Evolutionary conservation across 2,329 filamentous ascomycete species (phyloP).

Genomic region (Fusarium falciforme): DNA sequence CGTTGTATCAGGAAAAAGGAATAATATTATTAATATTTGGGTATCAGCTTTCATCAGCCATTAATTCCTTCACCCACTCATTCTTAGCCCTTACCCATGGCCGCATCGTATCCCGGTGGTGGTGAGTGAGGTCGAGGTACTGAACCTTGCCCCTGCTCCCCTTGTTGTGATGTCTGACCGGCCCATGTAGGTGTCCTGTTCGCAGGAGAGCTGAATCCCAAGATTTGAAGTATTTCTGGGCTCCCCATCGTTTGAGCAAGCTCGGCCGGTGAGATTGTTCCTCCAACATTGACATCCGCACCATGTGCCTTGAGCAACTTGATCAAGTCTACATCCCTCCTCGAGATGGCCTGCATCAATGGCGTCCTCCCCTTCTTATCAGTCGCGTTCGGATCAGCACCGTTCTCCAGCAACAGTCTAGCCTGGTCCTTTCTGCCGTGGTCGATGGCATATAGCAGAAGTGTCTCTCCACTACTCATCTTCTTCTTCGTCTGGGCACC

Average conservation of each 20-base stretch:
- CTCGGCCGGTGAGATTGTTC: conserved; percentile 36
- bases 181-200: not conserved
- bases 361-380: conserved; percentile 48
- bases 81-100: conserved; percentile 25
- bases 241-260: conserved; percentile 40
- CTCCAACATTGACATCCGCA: conserved; percentile 36
- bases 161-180: not conserved
- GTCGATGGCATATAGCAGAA: conserved; percentile 48
- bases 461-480: conserved; percentile 46
- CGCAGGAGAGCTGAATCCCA: conserved; percentile 31
- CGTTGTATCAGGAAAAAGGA: conserved; percentile 10
- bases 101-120: conserved; percentile 38
- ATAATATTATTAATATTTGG: conserved; percentile 20
- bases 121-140: conserved; percentile 30
- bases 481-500: conserved; percentile 43
- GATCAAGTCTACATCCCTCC: conserved; percentile 44
- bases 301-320: conserved; percentile 44
- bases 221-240: conserved; percentile 40
- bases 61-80: not conserved
- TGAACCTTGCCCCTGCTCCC: not conserved
- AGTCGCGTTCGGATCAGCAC: conserved; percentile 47
- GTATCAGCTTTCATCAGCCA: conserved; percentile 13
- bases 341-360: conserved; percentile 47
- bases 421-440: conserved; percentile 37
- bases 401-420: conserved; percentile 45